Evolutionary conservation across 1,284 basidiomycete genomes (phyloP), one percentile per base, ranked within the genome.

Genomic region (Boletellus deceptivus): DNA sequence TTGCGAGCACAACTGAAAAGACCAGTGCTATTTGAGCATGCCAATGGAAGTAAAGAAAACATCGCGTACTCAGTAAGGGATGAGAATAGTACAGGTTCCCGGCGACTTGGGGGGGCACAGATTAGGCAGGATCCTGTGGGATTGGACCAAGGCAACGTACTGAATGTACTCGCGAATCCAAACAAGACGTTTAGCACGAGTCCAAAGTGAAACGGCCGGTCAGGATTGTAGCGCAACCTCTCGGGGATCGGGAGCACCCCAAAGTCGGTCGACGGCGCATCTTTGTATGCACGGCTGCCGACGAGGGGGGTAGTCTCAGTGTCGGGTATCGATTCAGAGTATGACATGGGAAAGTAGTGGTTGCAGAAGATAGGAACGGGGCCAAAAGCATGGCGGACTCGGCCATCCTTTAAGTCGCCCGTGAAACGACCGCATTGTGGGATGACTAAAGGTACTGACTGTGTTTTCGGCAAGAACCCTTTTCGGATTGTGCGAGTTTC

Each of bases 31-130:
- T 4, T 13, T 46, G 29, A 63, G 44, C 16, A 46, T 44, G 29
- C 11, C 14, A 34, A 24, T 7, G 25, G 39, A 40, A 7, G 3
- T 18, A 46, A 35, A 33, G 5, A n/a, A 22, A 13, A 22, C 48
- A 4, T 2, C 34, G 36, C 5, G 60, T 65, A 78, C 87, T 84
- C 14, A 89, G 68, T 52, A 89, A 66, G 0, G 87, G 86, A 65
- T 86, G 87, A 52, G 82, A 83, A 56, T 89, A 89, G 60, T 87
- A 89, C 44, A 89, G 61, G 55, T 89, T 89, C 17, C 78, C 75
- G 24, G 80, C 80, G 39, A 68, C 80, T 83, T 24, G 14, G 5
- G 40, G 5, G 29, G 10, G n/a, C n/a, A 13, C 8, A 29, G 11
- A 16, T 62, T 7, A 64, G 18, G 13, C 31, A 36, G 8, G 16